Evolutionary conservation across 345 rosid species (phyloP).

Genomic region (Eucalyptus caleyi): DNA sequence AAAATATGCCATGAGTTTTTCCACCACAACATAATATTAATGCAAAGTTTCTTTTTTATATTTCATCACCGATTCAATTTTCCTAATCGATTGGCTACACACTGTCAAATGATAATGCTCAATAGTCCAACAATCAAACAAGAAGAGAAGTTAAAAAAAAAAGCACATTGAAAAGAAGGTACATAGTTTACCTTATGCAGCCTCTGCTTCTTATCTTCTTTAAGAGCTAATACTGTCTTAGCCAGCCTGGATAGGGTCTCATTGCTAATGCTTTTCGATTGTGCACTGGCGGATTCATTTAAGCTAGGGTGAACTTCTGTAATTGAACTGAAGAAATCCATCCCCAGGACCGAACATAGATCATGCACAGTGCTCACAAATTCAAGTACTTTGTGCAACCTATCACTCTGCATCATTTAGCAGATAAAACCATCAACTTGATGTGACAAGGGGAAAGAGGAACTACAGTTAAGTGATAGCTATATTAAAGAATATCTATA

Average conservation of each 20-base stretch:
- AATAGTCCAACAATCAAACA: neutral
- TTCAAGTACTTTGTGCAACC: slow-evolving; percentile 83
- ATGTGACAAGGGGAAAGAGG: neutral
- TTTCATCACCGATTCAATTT: neutral
- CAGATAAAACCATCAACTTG: neutral
- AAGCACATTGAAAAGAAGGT: neutral
- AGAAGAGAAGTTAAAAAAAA: neutral
- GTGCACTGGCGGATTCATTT: slow-evolving; percentile 48
- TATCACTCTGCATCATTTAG: slow-evolving; percentile 51
- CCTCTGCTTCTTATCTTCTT: slow-evolving; percentile 87
- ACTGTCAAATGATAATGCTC: neutral
- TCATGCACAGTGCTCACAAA: slow-evolving; percentile 92
- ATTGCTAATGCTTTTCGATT: slow-evolving; percentile 88
- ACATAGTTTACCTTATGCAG: slow-evolving; percentile 47
- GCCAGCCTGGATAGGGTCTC: slow-evolving; percentile 76
- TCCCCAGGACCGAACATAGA: slow-evolving; percentile 80
- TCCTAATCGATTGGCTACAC: neutral
- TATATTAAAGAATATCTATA: no score
- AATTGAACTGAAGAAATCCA: slow-evolving; percentile 76
- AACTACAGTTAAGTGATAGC: neutral
- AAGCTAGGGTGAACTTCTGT: slow-evolving; percentile 96
- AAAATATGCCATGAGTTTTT: neutral
- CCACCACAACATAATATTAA: neutral
- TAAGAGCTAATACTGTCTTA: slow-evolving; percentile 58
- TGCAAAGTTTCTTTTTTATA: neutral